Base-by-base conservation (phyloP, 352 stramenopile genomes). In the Globisporangium alternatum region DNA sequence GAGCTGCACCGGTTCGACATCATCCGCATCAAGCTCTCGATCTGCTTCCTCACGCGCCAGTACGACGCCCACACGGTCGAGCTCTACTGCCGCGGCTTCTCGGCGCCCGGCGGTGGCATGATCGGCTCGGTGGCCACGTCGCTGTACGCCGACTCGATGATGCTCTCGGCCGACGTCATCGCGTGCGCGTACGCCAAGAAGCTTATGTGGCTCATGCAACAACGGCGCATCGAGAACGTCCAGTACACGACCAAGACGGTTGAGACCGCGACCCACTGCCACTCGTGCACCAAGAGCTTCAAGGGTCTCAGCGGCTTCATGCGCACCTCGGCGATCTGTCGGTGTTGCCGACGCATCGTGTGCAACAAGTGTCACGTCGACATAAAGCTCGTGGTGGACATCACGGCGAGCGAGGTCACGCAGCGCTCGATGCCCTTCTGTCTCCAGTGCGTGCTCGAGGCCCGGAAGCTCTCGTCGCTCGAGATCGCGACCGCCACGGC, bases 151-250 rank as follows among this genome's bases (percentile, higher is more conserved):
- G 66, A 76, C 2, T 64, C 65, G 31, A 33, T 74, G 33, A 35
- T 71, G 2, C 43, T 60, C 5, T 43, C 54, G 0, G 25, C 62
- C 3, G 60, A 67, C 33, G 66, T 74, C 15, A 67, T 74, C 2
- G 68, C 71, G 19, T 76, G 67, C 57, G 62, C 62, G 4, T 61
- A 79, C 54, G 64, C 64, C 28, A 79, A 79, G 49, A 79, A 79
- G 39, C 64, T 79, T 31, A 70, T 68, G 35, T 79, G 72, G 72
- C 58, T 79, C 25, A 73, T 70, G 62, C 58, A 68, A 19, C 65
- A 73, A 17, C 64, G 58, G 2, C 60, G 39, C 17, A 33, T 21
- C 28, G 45, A 61, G 5, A 47, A 56, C n/a, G 52, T 62, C 5
- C 21, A 41, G 17, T 47, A 62, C 19, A 55, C 60, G 2, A 31